phyloP scores from a whole-genome alignment of 2,329 filamentous ascomycete species.

The Penicillium sp. region DNA sequence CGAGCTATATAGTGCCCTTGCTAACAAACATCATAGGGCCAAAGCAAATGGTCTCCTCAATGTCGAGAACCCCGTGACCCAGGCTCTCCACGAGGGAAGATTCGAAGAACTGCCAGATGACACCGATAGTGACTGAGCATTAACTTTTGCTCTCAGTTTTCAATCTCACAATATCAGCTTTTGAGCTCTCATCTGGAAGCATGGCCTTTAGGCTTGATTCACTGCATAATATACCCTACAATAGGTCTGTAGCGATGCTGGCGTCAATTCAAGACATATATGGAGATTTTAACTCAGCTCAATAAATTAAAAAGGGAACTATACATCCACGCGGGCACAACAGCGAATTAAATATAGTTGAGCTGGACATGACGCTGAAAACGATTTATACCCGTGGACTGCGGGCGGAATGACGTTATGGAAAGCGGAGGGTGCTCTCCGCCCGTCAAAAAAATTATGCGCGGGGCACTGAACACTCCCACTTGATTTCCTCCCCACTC shows the following conservation, averaged over 20 bases:
- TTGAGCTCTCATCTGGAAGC: neutral
- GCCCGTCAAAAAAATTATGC: slow-evolving; percentile 36
- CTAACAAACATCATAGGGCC: slow-evolving; percentile 48
- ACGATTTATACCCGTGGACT: neutral
- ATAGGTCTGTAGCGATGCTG: neutral
- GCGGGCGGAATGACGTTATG: slow-evolving; percentile 22
- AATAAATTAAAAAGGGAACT: neutral
- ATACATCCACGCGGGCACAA: neutral
- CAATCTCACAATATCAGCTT: too few relatives aligned
- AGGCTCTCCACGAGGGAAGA: slow-evolving; percentile 67
- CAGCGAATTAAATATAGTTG: too few relatives aligned
- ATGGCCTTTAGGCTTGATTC: neutral
- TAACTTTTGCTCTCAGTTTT: neutral
- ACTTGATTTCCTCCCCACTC: slow-evolving; percentile 8
- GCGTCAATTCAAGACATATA: neutral
- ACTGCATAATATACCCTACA: neutral
- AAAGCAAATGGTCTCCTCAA: slow-evolving; percentile 73
- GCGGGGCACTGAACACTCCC: slow-evolving; percentile 29
- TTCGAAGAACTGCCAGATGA: slow-evolving; percentile 68
- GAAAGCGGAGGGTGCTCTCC: slow-evolving; percentile 24
- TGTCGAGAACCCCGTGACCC: slow-evolving; percentile 74
- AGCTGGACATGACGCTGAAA: neutral
- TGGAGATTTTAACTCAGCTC: too few relatives aligned
- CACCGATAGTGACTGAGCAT: slow-evolving; percentile 34
- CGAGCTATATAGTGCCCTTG: neutral